phyloP scores from a whole-genome alignment of 345 rosid genomes.

The Pseudoturritis turrita region DNA sequence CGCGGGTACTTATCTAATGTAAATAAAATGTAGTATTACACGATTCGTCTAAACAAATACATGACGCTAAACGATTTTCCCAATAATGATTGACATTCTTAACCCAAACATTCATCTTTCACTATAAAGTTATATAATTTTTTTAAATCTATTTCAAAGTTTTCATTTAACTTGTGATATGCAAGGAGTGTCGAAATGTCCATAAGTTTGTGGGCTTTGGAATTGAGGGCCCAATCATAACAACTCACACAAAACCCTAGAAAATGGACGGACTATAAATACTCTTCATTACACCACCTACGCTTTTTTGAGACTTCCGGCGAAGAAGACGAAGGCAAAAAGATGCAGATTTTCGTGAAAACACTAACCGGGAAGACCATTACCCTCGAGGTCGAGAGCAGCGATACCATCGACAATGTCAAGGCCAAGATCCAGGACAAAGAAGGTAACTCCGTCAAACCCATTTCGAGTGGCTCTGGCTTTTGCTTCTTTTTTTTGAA shows the following conservation, averaged over 20 bases:
- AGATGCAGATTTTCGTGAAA: conserved; percentile 92
- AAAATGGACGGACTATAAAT: conserved; percentile 17
- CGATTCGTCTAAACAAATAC: no score
- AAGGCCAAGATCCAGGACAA: conserved; percentile 94
- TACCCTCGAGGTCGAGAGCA: conserved; percentile 92
- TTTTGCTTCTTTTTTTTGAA: background rate
- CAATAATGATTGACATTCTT: no score
- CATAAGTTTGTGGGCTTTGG: background rate
- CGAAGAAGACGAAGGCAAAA: conserved; percentile 5
- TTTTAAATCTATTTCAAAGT: no score
- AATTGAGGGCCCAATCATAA: background rate
- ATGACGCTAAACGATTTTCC: no score
- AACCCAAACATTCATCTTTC: no score
- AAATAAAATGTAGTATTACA: no score
- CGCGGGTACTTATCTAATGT: no score
- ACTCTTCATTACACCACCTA: accelerated
- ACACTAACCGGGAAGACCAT: conserved; percentile 93
- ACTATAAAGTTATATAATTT: no score
- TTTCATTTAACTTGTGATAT: no score
- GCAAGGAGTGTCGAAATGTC: background rate
- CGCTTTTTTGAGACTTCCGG: background rate
- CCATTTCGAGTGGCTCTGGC: background rate
- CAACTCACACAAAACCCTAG: conserved; percentile 19
- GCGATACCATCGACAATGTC: conserved; percentile 86
- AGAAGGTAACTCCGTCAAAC: conserved; percentile 43